Evolutionary conservation across 495 filamentous ascomycete genomes (phyloP), one percentile per base, ranked within the genome.

Genomic region (Penicillium psychrofluorescens): DNA sequence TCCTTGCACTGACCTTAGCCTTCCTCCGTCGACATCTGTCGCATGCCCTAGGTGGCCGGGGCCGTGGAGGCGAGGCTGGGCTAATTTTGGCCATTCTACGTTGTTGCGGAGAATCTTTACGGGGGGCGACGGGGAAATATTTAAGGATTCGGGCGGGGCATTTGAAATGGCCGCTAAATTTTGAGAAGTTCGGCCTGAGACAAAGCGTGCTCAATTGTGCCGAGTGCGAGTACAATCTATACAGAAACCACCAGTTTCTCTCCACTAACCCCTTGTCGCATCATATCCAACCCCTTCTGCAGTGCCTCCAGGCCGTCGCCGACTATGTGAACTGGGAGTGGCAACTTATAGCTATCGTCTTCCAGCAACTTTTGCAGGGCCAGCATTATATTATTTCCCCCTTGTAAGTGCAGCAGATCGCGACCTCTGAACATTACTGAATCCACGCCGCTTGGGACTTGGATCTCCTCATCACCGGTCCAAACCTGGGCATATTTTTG

Each of bases 241-340:
- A 63, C 45, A 35, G 45, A 47, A 38, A 68, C 59, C 16, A 67
- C 61, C 29, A 67, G 27, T 50, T 66, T 67, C n/a, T 48, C 55
- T 27, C 60, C 66, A 35, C 64, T 67, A 7, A 59, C 58, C 8
- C 51, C 51, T 10, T 37, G 14, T 2, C 40, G 45, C 48, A 49
- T 61, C 38, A 67, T 34, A 9, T 59, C 55, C 22, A 70, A 40
- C 11, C 58, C 64, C 16, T 33, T 41, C 22, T 49, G 50, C 13
- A 70, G 48, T 6, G 28, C 52, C 13, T 57, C 49, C n/a, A 67
- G 35, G 6, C 62, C 58, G 28, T 58, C 50, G 2, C 62, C 65
- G 2, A 70, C 65, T 2, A 55, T 47, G 36, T 63, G 47, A 30
- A 46, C 29, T 35, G 43, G 43, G 7, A 50, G 31, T 6, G 48